phyloP scores from a whole-genome alignment of 306 rosid genomes.

The Inga leiocalycina region DNA sequence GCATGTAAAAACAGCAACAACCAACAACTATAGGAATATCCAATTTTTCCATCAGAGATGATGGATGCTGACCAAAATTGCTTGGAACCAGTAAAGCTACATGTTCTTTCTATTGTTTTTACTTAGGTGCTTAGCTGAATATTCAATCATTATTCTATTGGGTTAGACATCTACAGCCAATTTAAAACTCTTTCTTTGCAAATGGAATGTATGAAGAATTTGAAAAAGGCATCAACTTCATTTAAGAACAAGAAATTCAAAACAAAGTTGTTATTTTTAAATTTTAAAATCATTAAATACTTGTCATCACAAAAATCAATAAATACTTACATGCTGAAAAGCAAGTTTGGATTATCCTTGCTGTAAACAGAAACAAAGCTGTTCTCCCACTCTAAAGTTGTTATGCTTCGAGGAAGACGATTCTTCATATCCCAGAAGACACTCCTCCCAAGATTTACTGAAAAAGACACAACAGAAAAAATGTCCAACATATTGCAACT shows the following conservation, averaged over 20 bases:
- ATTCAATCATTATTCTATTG: neutral
- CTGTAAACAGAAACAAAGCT: constrained; percentile 99
- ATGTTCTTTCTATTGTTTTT: neutral
- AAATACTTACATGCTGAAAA: constrained; percentile 85
- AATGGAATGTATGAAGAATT: neutral
- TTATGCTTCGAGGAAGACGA: constrained; percentile 98
- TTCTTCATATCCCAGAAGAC: constrained; percentile 99
- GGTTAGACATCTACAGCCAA: neutral
- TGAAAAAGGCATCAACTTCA: neutral
- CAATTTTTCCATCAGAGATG: neutral
- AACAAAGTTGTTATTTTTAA: neutral
- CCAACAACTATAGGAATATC: neutral
- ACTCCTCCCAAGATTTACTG: constrained; percentile 99
- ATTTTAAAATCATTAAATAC: neutral
- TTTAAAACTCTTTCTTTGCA: neutral
- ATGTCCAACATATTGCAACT: constrained; percentile 18
- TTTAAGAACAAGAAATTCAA: neutral
- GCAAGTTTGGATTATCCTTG: constrained; percentile 99
- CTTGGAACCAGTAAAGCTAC: neutral
- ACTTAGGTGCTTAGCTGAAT: neutral
- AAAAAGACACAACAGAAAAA: constrained; percentile 22
- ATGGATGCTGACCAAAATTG: neutral
- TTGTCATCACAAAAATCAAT: constrained; percentile 12
- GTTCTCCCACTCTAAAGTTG: constrained; percentile 99
- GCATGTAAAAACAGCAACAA: neutral